Base-by-base conservation (phyloP, 2,329 filamentous ascomycete species). In the Cladophialophora psammophila region DNA sequence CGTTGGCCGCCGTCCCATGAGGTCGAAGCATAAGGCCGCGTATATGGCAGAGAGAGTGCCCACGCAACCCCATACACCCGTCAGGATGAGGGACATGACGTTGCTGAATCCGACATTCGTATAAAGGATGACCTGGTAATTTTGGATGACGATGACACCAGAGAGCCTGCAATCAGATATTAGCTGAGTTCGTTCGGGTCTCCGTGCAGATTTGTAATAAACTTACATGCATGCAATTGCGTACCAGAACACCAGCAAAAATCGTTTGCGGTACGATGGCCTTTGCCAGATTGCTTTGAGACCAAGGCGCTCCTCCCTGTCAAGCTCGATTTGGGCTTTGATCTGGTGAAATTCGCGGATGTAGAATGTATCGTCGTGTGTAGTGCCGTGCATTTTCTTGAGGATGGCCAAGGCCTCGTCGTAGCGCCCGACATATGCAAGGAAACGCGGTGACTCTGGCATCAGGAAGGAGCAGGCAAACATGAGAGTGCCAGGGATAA, bases 121-220 rank as follows among this genome's bases (percentile, higher is more conserved):
- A 79, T 90, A 90, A 53, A 91, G 78, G 74, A 94, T 93, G 75
- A 87, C 90, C 88, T 35, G 91, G 94, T 36, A 92, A 82, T 92
- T 91, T 84, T 93, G 95, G 84, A 95, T 92, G 81, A 94, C 96
- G 86, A 96, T 96, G 81, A 96, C 91, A n/a, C 63, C 63, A 13
- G 63, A 62, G 7, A 62, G 58, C 58, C 58, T 60, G 58, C 8
- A 13, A 40, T 9, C 15, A 48, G 10, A 31, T 32, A 31, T 42
- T 34, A 58, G 31, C 8, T 31, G 20, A 52, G 35, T 15, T 45
- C 40, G 9, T 34, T 36, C 3, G 9, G 10, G 48, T 54, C 59
- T 26, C 10, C 20, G 4, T 20, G 45, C 31, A 6, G 18, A 12
- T 45, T 13, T 15, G 35, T 8, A 9, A 26, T 31, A n/a, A 10